Evolutionary conservation across 176 grass and related monocot genomes (phyloP).

Genomic region (Otatea glauca): DNA sequence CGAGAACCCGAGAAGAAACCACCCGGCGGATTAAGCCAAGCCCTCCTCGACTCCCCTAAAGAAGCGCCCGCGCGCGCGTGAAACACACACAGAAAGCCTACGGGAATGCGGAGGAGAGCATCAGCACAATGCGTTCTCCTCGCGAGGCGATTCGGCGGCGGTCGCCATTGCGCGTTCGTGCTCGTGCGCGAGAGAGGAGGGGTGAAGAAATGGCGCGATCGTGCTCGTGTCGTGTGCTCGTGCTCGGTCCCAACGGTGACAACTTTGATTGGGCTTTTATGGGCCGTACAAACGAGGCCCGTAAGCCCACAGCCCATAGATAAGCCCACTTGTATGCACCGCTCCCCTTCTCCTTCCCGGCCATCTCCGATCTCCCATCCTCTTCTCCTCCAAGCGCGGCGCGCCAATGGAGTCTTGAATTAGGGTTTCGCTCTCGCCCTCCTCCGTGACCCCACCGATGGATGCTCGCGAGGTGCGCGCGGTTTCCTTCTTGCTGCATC

Average conservation of each 20-base stretch:
- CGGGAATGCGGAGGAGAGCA: not conserved
- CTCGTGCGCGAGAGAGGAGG: not conserved
- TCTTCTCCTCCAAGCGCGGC: not conserved
- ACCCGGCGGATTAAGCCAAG: not conserved
- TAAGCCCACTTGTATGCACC: not conserved
- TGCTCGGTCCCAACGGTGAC: not conserved
- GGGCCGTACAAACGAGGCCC: not conserved
- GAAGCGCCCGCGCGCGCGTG: too few species aligned
- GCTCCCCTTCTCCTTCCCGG: not conserved
- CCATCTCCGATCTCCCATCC: not conserved
- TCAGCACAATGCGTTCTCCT: slow-evolving; percentile 57
- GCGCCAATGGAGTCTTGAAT: not conserved
- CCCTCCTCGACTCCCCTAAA: not conserved
- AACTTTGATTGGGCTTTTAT: not conserved
- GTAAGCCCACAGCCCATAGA: too few species aligned
- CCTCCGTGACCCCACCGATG: not conserved
- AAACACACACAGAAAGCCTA: not conserved
- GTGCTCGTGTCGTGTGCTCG: too few species aligned
- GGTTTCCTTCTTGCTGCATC: not conserved
- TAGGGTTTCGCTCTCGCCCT: not conserved
- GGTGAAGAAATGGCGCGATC: not conserved
- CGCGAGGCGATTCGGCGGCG: slow-evolving; percentile 54
- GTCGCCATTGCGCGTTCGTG: slow-evolving; percentile 60
- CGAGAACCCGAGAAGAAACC: slow-evolving; percentile 5
- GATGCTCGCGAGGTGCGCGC: not conserved